phyloP scores from a whole-genome alignment of 805 yeast species.

The Starmerella gropengiesseri region DNA sequence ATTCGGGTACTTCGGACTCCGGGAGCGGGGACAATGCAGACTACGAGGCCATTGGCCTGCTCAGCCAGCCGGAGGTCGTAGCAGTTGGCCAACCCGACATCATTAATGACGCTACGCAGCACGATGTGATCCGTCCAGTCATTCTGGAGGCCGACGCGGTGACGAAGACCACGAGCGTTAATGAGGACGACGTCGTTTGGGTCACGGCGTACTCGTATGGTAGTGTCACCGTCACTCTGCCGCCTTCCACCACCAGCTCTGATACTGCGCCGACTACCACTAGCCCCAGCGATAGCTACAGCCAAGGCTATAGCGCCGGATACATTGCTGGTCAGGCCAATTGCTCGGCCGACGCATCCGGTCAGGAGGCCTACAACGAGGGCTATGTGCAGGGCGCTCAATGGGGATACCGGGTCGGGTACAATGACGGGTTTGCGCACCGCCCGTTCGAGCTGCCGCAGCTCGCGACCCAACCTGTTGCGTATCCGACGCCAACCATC shows the following conservation, averaged over 20 bases:
- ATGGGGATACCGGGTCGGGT: slow-evolving; percentile 18
- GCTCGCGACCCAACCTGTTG: neutral
- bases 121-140: no score
- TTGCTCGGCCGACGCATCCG: neutral
- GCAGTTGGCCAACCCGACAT: neutral
- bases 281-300: slow-evolving; percentile 5
- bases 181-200: slow-evolving; percentile 3
- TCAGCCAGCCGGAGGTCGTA: neutral
- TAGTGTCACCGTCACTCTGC: neutral
- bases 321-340: slow-evolving; percentile 1
- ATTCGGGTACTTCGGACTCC: no score
- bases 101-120: neutral
- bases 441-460: slow-evolving; percentile 7
- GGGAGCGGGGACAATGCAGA: neutral
- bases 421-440: slow-evolving; percentile 9
- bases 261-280: neutral
- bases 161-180: neutral
- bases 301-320: slow-evolving; percentile 2
- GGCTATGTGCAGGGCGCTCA: slow-evolving; percentile 16
- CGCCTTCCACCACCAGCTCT: neutral
- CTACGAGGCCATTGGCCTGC: neutral
- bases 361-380: neutral
- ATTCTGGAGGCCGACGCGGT: no score
- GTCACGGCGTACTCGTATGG: slow-evolving; percentile 5
- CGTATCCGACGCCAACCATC: neutral